Evolutionary conservation across 306 rosid genomes (phyloP).

Genomic region (Purshia tridentata): DNA sequence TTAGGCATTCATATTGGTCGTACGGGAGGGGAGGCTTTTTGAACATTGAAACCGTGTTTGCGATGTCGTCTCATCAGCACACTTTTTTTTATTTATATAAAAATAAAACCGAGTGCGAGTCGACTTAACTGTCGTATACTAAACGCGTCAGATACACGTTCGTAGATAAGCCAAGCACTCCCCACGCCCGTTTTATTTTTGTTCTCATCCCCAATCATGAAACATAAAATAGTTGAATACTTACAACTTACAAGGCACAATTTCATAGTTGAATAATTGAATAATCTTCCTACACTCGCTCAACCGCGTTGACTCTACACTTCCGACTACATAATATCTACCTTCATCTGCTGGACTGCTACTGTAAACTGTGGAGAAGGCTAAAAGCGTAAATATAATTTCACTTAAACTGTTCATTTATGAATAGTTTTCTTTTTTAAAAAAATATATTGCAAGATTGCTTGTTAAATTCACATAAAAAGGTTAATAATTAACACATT

Average conservation of each 20-base stretch:
- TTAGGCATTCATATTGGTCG: too few species aligned
- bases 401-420: too few species aligned
- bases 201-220: conserved; percentile 12
- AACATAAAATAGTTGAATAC: not conserved
- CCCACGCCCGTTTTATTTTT: not conserved
- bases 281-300: conserved; percentile 2
- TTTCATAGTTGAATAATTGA: conserved; percentile 3
- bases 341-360: too few species aligned
- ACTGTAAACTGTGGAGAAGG: too few species aligned
- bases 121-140: not conserved
- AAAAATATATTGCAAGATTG: too few species aligned
- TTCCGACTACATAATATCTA: not conserved
- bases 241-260: too few species aligned
- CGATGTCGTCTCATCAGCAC: not conserved
- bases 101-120: not conserved
- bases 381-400: too few species aligned
- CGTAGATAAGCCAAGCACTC: too few species aligned
- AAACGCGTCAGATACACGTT: conserved; percentile 21
- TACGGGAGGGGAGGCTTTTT: too few species aligned
- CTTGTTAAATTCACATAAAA: too few species aligned
- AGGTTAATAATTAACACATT: too few species aligned
- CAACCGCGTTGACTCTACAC: conserved; percentile 14
- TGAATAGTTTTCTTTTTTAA: too few species aligned
- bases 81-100: not conserved
- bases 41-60: not conserved